Evolutionary conservation across 352 stramenopile genomes (phyloP).

Genomic region (Pythium guiyangense): DNA sequence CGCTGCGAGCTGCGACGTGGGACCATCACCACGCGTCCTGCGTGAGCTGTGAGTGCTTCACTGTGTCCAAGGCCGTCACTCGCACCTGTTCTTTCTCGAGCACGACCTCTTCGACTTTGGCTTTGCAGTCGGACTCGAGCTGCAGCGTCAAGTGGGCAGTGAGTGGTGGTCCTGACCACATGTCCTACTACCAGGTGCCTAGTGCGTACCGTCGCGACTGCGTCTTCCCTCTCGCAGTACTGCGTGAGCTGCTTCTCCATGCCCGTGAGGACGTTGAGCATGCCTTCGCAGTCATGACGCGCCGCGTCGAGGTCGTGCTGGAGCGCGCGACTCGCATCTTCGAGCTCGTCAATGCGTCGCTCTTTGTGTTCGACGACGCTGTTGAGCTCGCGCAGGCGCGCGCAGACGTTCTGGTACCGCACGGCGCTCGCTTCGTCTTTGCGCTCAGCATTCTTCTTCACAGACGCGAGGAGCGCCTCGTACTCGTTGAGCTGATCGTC

Average conservation of each 20-base stretch:
- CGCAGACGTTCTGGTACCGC: slow-evolving; percentile 72
- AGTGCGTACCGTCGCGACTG: slow-evolving; percentile 50
- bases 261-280: slow-evolving; percentile 73
- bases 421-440: slow-evolving; percentile 58
- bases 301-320: slow-evolving; percentile 60
- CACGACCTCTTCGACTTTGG: slow-evolving; percentile 58
- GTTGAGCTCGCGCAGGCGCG: slow-evolving; percentile 58
- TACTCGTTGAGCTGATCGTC: slow-evolving; percentile 61
- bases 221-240: slow-evolving; percentile 69
- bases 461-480: slow-evolving; percentile 46
- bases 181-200: not conserved
- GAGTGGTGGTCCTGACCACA: not conserved
- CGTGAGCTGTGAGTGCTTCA: not conserved
- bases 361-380: slow-evolving; percentile 50
- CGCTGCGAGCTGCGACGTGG: slow-evolving; percentile 31
- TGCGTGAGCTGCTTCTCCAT: slow-evolving; percentile 85
- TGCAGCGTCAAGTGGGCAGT: slow-evolving; percentile 13
- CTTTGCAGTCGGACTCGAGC: slow-evolving; percentile 70
- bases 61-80: not conserved
- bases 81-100: slow-evolving; percentile 76
- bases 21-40: not conserved
- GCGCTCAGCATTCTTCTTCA: slow-evolving; percentile 51
- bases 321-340: slow-evolving; percentile 32
- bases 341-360: slow-evolving; percentile 41
- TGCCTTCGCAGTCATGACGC: slow-evolving; percentile 74